Conservation (phyloP, 139 green algal species). For the Volvox africanus region DNA sequence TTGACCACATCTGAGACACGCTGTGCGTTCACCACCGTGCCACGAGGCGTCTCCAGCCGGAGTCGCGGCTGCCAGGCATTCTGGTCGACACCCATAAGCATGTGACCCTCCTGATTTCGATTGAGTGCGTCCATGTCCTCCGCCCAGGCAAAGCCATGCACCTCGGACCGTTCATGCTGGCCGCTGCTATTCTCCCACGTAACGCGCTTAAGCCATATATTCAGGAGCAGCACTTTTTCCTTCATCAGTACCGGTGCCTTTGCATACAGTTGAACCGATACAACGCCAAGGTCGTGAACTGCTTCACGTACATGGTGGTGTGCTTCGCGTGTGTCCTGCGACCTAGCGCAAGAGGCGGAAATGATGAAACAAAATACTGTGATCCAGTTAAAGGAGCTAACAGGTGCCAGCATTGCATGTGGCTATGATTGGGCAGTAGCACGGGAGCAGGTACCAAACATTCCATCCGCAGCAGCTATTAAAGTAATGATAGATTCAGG, state of each 20-base stretch:
- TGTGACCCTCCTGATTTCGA: not conserved
- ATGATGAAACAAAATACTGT: not conserved
- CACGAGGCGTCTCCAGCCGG: not conserved
- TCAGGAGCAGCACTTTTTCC: not conserved
- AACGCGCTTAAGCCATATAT: conserved; percentile 2
- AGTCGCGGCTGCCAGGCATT: conserved; percentile 16
- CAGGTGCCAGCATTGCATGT: not conserved
- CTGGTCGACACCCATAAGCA: conserved; percentile 1
- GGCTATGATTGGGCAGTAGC: not conserved
- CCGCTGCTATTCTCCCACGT: not conserved
- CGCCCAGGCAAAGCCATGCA: conserved; percentile 34
- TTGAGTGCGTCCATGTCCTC: conserved; percentile 8
- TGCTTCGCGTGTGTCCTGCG: not conserved
- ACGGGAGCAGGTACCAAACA: no score
- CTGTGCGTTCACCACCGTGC: not conserved
- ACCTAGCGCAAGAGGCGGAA: not conserved
- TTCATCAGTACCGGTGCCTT: not conserved
- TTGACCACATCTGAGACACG: not conserved
- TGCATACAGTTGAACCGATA: not conserved
- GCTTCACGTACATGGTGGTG: not conserved
- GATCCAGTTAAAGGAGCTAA: not conserved
- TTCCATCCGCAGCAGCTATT: no score
- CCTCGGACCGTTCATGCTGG: not conserved
- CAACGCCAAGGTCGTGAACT: conserved; percentile 2
- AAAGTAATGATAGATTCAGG: no score